Evolutionary conservation across 1,284 basidiomycete genomes (phyloP).

Genomic region (Cutaneotrichosporon arboriforme): DNA sequence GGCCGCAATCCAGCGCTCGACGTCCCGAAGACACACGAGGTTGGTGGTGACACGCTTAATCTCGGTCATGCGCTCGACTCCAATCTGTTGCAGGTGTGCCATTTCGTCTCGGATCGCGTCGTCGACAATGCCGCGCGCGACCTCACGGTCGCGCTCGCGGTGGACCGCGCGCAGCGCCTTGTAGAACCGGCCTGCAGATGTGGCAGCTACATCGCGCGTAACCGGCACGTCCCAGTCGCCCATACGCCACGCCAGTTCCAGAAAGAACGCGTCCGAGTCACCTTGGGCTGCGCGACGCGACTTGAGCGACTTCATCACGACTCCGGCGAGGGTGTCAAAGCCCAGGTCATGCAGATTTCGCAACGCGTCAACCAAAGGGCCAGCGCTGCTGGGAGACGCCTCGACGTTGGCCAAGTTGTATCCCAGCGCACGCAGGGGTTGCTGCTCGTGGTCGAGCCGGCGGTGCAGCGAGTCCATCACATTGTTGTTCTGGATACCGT

Average conservation of each 20-base stretch:
- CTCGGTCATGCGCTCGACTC: conserved; percentile 69
- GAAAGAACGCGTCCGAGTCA: conserved; percentile 56
- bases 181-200: conserved; percentile 61
- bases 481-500: conserved; percentile 76
- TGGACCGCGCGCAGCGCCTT: conserved; percentile 70
- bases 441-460: conserved; percentile 83
- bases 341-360: conserved; percentile 79
- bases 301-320: conserved; percentile 30
- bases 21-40: conserved; percentile 71
- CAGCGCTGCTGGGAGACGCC: conserved; percentile 39
- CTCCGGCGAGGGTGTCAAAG: conserved; percentile 68
- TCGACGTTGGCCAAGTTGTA: conserved; percentile 82
- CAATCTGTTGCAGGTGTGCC: conserved; percentile 59
- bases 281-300: conserved; percentile 1
- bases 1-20: conserved; percentile 46
- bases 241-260: conserved; percentile 81
- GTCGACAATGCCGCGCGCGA: conserved; percentile 54
- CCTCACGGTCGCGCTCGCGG: conserved; percentile 58
- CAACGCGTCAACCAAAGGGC: conserved; percentile 53
- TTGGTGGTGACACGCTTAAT: conserved; percentile 63
- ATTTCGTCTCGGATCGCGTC: conserved; percentile 59
- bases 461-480: conserved; percentile 70
- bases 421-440: conserved; percentile 84
- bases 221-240: conserved; percentile 88
- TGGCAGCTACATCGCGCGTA: conserved; percentile 11